Percentiles rank a stretch among this genome's conserved stretches.
Evolutionary conservation across 192 early-diverging fungal species (phyloP).

Genomic region (Coemansia asiatica): DNA sequence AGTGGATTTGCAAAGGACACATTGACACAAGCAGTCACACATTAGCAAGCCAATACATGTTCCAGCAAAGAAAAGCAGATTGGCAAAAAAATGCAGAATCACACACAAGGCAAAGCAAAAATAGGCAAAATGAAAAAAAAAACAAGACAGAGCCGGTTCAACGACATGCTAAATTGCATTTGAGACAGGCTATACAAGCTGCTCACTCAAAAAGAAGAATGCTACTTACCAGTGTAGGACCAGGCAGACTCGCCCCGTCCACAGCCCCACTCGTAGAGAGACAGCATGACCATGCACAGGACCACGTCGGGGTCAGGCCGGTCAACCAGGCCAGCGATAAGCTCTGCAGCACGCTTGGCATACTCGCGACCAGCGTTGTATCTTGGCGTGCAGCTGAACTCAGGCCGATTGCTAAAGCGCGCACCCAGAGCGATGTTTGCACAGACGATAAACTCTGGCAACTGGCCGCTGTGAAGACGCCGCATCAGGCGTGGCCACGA

Average conservation of each 20-base stretch:
- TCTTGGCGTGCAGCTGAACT: slow-evolving; percentile 47
- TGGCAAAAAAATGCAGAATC: too few relatives aligned
- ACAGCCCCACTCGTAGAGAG: slow-evolving; percentile 55
- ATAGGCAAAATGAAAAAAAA: neutral
- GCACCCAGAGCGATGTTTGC: slow-evolving; percentile 42
- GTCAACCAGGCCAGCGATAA: slow-evolving; percentile 44
- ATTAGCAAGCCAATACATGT: too few relatives aligned
- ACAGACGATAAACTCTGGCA: slow-evolving; percentile 49
- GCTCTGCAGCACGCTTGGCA: slow-evolving; percentile 51
- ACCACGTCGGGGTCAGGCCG: slow-evolving; percentile 52
- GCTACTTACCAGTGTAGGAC: slow-evolving; percentile 41
- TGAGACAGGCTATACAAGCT: too few relatives aligned
- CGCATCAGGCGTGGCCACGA: slow-evolving; percentile 31
- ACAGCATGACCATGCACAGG: slow-evolving; percentile 46
- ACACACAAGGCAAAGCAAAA: too few relatives aligned
- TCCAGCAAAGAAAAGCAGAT: too few relatives aligned
- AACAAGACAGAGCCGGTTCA: too few relatives aligned
- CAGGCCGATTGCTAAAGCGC: slow-evolving; percentile 47
- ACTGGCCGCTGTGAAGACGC: slow-evolving; percentile 43
- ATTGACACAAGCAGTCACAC: too few relatives aligned
- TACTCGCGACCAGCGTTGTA: slow-evolving; percentile 53
- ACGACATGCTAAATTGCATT: too few relatives aligned
- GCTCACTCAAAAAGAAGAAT: neutral
- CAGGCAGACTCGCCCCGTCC: slow-evolving; percentile 56
- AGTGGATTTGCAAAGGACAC: too few relatives aligned